A percentile compares a stretch with the other conserved stretches of the same genome.
phyloP scores from a whole-genome alignment of 2,329 filamentous ascomycete species.

The Nemania sp. region DNA sequence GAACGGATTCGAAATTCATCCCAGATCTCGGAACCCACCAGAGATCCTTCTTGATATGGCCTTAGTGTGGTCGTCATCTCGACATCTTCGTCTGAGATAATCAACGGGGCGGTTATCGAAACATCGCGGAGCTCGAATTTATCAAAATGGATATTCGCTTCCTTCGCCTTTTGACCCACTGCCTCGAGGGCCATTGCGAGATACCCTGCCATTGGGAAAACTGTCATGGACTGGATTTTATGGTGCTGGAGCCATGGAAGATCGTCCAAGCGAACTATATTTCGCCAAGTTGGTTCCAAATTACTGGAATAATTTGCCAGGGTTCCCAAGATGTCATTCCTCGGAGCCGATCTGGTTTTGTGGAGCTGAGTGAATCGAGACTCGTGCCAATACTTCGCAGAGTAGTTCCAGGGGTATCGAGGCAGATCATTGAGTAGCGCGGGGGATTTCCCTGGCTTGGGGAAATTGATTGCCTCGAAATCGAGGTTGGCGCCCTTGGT shows the following conservation, averaged over 20 bases:
- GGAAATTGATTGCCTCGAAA: constrained; percentile 53
- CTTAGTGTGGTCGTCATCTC: constrained; percentile 56
- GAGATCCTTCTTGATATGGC: constrained; percentile 47
- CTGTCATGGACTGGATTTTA: constrained; percentile 58
- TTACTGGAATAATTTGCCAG: constrained; percentile 50
- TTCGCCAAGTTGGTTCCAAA: constrained; percentile 54
- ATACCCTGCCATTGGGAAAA: constrained; percentile 60
- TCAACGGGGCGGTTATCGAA: constrained; percentile 50
- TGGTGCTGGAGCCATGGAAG: constrained; percentile 64
- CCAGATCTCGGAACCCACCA: constrained; percentile 52
- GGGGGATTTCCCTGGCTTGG: constrained; percentile 42
- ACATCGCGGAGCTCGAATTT: constrained; percentile 54
- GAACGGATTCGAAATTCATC: constrained; percentile 62
- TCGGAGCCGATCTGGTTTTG: constrained; percentile 46
- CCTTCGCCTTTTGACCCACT: constrained; percentile 43
- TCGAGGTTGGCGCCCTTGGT: constrained; percentile 50
- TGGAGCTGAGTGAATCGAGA: constrained; percentile 49
- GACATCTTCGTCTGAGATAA: constrained; percentile 53
- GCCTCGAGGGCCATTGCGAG: constrained; percentile 58
- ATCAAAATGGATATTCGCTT: constrained; percentile 42
- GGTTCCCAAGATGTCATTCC: constrained; percentile 54
- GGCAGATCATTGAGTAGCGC: constrained; percentile 50
- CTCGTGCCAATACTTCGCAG: constrained; percentile 53
- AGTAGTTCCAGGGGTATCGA: constrained; percentile 54
- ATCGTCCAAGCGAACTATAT: constrained; percentile 52